A percentile compares a stretch with the other conserved stretches of the same genome.
These are phyloP conservation scores for Fraxinus baroniana DNA, from an alignment of 305 asterid species.

Conservation along the genomic window DNA sequence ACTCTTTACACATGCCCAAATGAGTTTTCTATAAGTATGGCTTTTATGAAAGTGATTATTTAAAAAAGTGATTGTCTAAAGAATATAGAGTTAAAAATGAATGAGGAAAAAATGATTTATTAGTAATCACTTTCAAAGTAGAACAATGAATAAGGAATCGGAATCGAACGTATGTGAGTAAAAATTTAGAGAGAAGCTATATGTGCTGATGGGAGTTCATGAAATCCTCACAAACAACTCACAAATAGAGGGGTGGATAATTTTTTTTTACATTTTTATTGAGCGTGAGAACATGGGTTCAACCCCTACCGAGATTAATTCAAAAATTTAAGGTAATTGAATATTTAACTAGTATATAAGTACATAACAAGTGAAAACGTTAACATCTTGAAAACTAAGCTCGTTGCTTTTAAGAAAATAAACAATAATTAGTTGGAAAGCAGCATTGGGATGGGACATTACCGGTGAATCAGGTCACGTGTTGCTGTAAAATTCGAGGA, in stretches of 20 bases:
- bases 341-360: background rate
- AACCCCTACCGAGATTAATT: too few species aligned
- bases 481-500: slow-evolving; percentile 11
- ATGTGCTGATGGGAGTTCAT: too few species aligned
- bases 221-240: too few species aligned
- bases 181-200: too few species aligned
- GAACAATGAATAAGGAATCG: background rate
- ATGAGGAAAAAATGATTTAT: background rate
- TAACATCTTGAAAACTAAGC: background rate
- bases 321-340: background rate
- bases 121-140: background rate
- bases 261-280: too few species aligned
- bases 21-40: background rate
- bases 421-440: background rate
- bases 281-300: too few species aligned
- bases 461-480: slow-evolving; percentile 33
- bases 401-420: background rate
- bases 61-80: background rate
- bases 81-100: background rate
- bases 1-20: background rate
- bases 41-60: too few species aligned
- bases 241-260: too few species aligned
- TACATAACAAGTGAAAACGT: background rate
- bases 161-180: background rate
- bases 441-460: background rate